phyloP scores from a whole-genome alignment of 108 stramenopile genomes.

The Skeletonema potamos region DNA sequence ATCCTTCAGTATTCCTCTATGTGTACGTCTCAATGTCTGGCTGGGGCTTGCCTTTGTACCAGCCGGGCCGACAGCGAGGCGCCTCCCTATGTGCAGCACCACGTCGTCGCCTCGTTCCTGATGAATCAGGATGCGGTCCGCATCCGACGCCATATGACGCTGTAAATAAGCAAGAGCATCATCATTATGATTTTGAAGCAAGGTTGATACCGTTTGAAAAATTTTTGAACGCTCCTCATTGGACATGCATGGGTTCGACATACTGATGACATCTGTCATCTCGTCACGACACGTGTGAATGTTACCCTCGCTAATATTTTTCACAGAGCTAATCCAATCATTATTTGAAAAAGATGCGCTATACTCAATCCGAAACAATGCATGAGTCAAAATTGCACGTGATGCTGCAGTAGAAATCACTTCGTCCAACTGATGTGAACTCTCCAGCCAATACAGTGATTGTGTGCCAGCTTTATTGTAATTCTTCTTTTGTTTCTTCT shows the following conservation, averaged over 20 bases:
- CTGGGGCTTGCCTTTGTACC: conserved; percentile 28
- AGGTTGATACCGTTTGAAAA: not conserved
- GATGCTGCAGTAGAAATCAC: conserved; percentile 12
- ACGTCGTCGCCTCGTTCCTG: not conserved
- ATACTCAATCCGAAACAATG: conserved; percentile 22
- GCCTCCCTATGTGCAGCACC: conserved; percentile 13
- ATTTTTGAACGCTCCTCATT: conserved; percentile 4
- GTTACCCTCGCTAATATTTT: not conserved
- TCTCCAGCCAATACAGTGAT: conserved; percentile 11
- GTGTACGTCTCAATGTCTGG: conserved; percentile 29
- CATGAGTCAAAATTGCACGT: conserved; percentile 41
- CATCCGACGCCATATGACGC: not conserved
- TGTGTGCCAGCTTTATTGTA: not conserved
- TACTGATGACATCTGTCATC: conserved; percentile 22
- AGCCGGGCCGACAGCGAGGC: conserved; percentile 26
- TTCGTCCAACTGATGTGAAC: not conserved
- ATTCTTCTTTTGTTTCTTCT: not conserved
- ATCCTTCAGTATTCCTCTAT: conserved; percentile 33
- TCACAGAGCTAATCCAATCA: conserved; percentile 6
- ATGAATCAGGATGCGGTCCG: not conserved
- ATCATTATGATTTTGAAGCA: not conserved
- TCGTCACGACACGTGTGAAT: not conserved
- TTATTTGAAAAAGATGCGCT: conserved; percentile 16
- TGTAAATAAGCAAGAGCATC: not conserved
- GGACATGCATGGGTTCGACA: conserved; percentile 42